phyloP scores from a whole-genome alignment of 75 land plant species.

The Larix kaempferi region DNA sequence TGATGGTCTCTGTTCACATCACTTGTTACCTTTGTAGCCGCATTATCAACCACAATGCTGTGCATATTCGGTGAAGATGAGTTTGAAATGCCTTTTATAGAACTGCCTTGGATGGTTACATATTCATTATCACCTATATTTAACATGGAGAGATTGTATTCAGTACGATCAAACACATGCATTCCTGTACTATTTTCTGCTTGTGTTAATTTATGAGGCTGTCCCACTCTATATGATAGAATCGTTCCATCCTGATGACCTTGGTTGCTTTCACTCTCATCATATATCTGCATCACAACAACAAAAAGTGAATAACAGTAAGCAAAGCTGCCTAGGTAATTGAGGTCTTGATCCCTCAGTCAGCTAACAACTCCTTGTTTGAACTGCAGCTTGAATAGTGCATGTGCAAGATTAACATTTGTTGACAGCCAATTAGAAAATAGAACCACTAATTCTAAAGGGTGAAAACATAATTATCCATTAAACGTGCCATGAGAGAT shows the following conservation, averaged over 20 bases:
- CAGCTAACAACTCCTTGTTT: neutral
- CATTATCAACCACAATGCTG: neutral
- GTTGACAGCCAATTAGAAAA: too few relatives aligned
- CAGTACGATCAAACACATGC: neutral
- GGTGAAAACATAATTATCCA: too few relatives aligned
- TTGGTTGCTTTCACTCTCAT: neutral
- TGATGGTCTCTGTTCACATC: neutral
- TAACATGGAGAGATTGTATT: neutral
- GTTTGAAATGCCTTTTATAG: neutral
- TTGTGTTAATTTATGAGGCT: neutral
- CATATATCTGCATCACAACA: slow-evolving; percentile 6
- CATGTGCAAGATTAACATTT: neutral
- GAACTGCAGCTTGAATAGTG: neutral
- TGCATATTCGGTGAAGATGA: neutral
- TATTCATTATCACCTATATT: neutral
- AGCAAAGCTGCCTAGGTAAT: neutral
- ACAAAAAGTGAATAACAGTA: neutral
- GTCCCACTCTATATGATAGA: neutral
- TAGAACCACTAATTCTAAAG: too few relatives aligned
- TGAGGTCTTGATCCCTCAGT: neutral
- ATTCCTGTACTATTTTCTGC: neutral
- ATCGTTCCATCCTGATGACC: neutral
- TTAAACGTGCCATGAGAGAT: too few relatives aligned
- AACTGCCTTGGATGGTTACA: neutral
- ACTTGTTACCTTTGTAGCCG: neutral